phyloP scores from a whole-genome alignment of 2,329 filamentous ascomycete genomes.

The Curvularia hawaiiensis region DNA sequence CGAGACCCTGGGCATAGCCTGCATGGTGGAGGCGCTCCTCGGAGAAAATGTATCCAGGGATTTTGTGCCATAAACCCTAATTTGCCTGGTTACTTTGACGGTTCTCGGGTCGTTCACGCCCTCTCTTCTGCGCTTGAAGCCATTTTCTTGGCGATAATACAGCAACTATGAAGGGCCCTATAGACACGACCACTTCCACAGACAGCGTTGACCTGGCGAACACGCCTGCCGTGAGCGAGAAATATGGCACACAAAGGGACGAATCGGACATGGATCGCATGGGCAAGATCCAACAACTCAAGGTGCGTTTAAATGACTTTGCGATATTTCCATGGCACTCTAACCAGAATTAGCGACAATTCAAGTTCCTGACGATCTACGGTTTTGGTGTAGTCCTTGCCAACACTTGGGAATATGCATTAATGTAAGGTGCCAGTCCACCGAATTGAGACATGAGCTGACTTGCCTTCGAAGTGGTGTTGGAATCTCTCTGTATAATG shows the following conservation, averaged over 20 bases:
- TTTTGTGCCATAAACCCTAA: not conserved
- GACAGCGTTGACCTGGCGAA: slow-evolving; percentile 5
- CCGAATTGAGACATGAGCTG: not conserved
- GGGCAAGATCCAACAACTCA: slow-evolving; percentile 24
- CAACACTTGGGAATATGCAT: slow-evolving; percentile 22
- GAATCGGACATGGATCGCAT: slow-evolving; percentile 27
- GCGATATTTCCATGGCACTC: not conserved
- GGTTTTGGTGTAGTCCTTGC: slow-evolving; percentile 19
- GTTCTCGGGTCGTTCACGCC: not conserved
- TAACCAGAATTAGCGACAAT: slow-evolving; percentile 17
- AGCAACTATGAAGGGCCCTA: slow-evolving; percentile 8
- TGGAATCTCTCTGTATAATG: slow-evolving; percentile 12
- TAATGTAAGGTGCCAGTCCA: slow-evolving; percentile 14
- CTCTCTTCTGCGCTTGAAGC: not conserved
- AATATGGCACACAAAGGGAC: slow-evolving; percentile 14
- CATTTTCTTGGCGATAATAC: not conserved
- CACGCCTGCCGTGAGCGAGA: not conserved
- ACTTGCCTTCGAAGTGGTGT: not conserved
- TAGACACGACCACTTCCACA: not conserved
- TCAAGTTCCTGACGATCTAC: slow-evolving; percentile 21
- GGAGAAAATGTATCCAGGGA: not conserved
- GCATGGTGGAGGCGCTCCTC: not conserved
- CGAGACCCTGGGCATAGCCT: not conserved
- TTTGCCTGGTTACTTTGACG: not conserved
- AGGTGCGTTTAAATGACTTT: slow-evolving; percentile 7